Evolutionary conservation across 148 eudicot species (phyloP).

Genomic region (Pharnaceum exiguum): DNA sequence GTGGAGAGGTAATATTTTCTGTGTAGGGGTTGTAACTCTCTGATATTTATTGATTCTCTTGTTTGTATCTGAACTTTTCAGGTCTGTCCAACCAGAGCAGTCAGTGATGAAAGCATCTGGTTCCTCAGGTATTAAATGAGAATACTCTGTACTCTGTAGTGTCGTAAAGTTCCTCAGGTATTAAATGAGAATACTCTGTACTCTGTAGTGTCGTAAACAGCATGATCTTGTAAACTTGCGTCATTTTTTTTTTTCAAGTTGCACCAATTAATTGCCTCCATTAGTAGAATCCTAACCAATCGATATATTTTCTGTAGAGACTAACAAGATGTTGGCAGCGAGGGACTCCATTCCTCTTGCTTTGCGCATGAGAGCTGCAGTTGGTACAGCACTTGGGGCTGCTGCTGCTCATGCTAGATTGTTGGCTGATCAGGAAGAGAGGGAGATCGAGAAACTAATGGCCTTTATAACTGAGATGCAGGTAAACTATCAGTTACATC

Average conservation of each 20-base stretch:
- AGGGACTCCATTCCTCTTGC: slow-evolving; percentile 51
- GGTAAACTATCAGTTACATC: slow-evolving; percentile 32
- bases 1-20: no score
- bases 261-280: neutral
- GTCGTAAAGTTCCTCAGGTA: slow-evolving; percentile 32
- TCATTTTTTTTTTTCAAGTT: neutral
- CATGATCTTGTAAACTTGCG: neutral
- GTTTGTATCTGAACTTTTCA: slow-evolving; percentile 22
- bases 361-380: slow-evolving; percentile 73
- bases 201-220: neutral
- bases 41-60: slow-evolving; percentile 1
- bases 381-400: slow-evolving; percentile 84
- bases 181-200: neutral
- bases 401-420: slow-evolving; percentile 93
- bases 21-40: neutral
- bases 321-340: slow-evolving; percentile 23
- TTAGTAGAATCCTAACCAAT: neutral
- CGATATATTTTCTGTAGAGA: slow-evolving; percentile 33
- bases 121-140: slow-evolving; percentile 31
- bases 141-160: neutral
- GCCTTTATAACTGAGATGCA: slow-evolving; percentile 63
- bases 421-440: slow-evolving; percentile 90
- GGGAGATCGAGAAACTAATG: slow-evolving; percentile 66
- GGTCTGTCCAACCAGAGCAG: slow-evolving; percentile 37
- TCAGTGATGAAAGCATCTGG: slow-evolving; percentile 33